Base-by-base conservation (phyloP, 169 alveolate species). In the Plasmodium relictum region DNA sequence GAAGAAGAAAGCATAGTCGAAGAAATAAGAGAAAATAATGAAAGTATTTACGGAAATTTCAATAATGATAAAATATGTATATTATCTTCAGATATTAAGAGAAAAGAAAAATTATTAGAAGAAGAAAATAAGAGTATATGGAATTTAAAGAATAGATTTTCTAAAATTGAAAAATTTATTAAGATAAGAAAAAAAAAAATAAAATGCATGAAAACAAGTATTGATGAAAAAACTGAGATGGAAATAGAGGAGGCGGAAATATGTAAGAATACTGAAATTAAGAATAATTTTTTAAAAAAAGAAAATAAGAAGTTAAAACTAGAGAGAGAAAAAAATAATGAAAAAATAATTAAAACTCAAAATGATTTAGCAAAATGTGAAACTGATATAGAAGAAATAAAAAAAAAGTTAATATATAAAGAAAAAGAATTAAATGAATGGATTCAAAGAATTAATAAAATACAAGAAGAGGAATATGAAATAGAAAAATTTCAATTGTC, bases 401-500 rank as follows among this genome's bases (percentile, higher is more conserved):
- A 68, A 56, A 37, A 39, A 9, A 69, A 80, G 41, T 68, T 80
- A 68, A 42, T 65, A 1, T n/a, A 54, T 24, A 80, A 80, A 71
- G 90, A 80, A 52, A 52, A 48, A 12, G 90, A 80, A 52, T 71
- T 80, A 54, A 54, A 80, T 6, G 85, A 68, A 66, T 80, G 78
- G 72, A 54, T 61, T 7, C 4, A 20, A 0, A 69, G 54, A 68
- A 66, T 80, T 9, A 59, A 68, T 5, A 68, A 52, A 22, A 24
- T 68, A 9, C 90, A 80, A 56, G 58, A 80, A 61, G 90, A 80
- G 54, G 90, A 80, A 80, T 80, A 50, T 61, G 90, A 80, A 45
- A 61, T 80, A 42, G 90, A 80, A 24, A 80, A 80, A 24, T 66
- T 50, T 18, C 41, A 20, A 45, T 24, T 80, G 5, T 39, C 42